These are phyloP conservation scores for Cucurbita argyrosperma DNA, from an alignment of 306 rosid genomes.

Conservation along the genomic window DNA sequence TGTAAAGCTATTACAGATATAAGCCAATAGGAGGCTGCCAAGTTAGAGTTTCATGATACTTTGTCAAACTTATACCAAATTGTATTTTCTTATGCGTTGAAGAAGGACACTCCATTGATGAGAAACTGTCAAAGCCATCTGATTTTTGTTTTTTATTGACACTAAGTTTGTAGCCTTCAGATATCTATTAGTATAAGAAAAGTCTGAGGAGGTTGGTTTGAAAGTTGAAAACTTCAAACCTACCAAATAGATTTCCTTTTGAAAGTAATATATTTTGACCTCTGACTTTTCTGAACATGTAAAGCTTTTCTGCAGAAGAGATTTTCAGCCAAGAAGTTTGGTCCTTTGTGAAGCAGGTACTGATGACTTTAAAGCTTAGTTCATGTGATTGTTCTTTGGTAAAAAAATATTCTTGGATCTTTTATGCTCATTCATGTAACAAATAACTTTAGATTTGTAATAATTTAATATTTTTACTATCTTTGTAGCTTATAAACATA, in stretches of 20 bases:
- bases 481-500: no score
- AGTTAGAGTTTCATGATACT: not conserved
- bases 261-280: not conserved
- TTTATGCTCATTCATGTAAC: no score
- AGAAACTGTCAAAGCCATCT: slow-evolving; percentile 1
- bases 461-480: no score
- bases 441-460: no score
- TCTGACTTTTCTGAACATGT: not conserved
- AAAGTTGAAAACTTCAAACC: not conserved
- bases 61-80: not conserved
- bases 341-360: not conserved
- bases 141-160: not conserved
- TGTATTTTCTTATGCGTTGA: not conserved
- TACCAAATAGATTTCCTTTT: not conserved
- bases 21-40: not conserved
- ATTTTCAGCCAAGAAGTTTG: not conserved
- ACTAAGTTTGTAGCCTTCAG: not conserved
- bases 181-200: not conserved
- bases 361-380: not conserved
- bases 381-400: not conserved
- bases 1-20: not conserved
- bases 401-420: no score
- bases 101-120: not conserved
- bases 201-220: not conserved
- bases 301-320: not conserved